Evolutionary conservation across 2,329 filamentous ascomycete genomes (phyloP), one percentile per base, ranked within the genome.

Genomic region (Verticillium dahliae): DNA sequence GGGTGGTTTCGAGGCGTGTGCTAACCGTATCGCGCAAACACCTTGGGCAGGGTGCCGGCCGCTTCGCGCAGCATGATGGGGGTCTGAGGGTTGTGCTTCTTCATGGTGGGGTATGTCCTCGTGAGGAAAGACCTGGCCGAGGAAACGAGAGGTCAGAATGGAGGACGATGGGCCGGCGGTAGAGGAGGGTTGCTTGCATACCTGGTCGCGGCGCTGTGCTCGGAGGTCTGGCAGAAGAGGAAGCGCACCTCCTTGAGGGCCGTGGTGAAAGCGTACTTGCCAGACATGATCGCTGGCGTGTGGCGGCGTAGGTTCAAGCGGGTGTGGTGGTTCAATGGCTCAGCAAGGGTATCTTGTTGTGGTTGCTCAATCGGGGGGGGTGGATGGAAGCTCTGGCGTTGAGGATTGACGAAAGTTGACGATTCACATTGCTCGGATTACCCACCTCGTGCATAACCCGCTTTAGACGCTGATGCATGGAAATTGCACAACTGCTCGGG

Each of bases 41-140:
- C 86, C 76, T 87, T 90, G 66, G 95, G 94, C 74, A 90, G 81
- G 60, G 91, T 91, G 72, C 91, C 92, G 69, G 86, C 81, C 60
- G 94, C 95, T 82, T 98, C 95, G 73, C 95, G 91, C 72, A 99
- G 88, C 82, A 99, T 82, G 78, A 99, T 98, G 60, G 95, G 95
- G 57, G 85, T 93, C 77, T 90, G 82, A 62, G 95, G 95, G 81
- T 99, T 99, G 84, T 94, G 91, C 84, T 96, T 96, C 87, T 99
- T 99, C 94, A 99, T 98, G 63, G 91, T 95, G 56, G 95, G 95
- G 78, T 99, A 99, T 68, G 92, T 88, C 74, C 91, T 87, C 67
- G 89, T 89, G 68, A 99, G 84, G 80, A 99, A 99, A 35, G 90
- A 88, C 76, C 95, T 97, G 70, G 58, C 14, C 35, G 4, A 10